phyloP scores from a whole-genome alignment of 139 green algal genomes.

The Eudorina sp. region DNA sequence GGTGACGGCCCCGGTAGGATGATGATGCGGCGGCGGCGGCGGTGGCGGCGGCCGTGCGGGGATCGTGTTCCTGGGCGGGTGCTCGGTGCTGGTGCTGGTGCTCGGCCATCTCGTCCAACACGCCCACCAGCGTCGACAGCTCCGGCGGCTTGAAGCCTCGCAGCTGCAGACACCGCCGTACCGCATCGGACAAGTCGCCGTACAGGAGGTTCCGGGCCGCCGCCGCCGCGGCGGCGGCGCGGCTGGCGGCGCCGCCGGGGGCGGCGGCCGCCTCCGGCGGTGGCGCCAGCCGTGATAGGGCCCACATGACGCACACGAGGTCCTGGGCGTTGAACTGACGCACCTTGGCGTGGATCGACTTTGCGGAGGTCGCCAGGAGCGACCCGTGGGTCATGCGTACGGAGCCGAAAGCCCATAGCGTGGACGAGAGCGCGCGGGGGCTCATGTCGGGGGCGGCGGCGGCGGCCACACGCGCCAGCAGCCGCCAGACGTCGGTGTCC shows the following conservation, averaged over 20 bases:
- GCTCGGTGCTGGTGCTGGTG: too few relatives aligned
- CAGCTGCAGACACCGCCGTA: slow-evolving; percentile 9
- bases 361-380: not conserved
- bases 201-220: slow-evolving; percentile 23
- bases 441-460: not conserved
- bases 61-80: too few relatives aligned
- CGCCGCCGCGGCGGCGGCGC: not conserved
- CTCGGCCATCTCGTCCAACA: slow-evolving; percentile 15
- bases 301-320: slow-evolving; percentile 19
- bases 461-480: not conserved
- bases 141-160: slow-evolving; percentile 14
- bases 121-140: slow-evolving; percentile 19
- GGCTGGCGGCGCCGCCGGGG: not conserved
- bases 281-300: slow-evolving; percentile 20
- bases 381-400: slow-evolving; percentile 27
- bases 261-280: not conserved
- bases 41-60: too few relatives aligned
- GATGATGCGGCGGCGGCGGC: too few relatives aligned
- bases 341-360: not conserved
- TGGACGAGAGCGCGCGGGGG: slow-evolving; percentile 31
- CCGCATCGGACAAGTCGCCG: slow-evolving; percentile 11
- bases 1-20: too few relatives aligned
- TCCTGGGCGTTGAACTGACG: slow-evolving; percentile 30
- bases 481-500: slow-evolving; percentile 15
- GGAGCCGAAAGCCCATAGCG: slow-evolving; percentile 39